Conservation (phyloP, 2,329 filamentous ascomycete genomes). For the Tympanopsis confertula region DNA sequence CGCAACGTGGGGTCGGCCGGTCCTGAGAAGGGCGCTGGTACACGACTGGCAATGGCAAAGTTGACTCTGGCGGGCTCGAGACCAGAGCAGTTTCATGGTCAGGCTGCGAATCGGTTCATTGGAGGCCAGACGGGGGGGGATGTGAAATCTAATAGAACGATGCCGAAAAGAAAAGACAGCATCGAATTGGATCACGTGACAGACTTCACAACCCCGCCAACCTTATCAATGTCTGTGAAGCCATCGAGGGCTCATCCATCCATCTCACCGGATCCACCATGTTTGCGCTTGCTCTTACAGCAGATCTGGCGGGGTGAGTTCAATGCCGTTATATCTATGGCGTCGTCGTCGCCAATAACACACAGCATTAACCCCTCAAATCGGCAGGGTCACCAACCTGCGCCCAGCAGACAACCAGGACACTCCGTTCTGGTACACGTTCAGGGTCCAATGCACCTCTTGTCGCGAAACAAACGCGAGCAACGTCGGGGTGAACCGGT, state of each 20-base stretch:
- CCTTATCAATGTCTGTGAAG: background rate
- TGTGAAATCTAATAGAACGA: no score
- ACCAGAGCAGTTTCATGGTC: background rate
- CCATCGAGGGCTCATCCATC: background rate
- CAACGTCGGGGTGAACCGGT: constrained; percentile 73
- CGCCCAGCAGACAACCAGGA: constrained; percentile 72
- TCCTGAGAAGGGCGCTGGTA: background rate
- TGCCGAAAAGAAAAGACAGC: background rate
- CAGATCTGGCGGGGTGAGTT: constrained; percentile 59
- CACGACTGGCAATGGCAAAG: no score
- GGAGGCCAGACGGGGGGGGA: background rate
- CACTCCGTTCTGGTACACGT: constrained; percentile 87
- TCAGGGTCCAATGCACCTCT: constrained; percentile 96
- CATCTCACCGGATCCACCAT: constrained; percentile 27
- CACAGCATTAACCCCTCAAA: background rate
- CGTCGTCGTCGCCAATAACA: background rate
- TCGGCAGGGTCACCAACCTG: constrained; percentile 72
- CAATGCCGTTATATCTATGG: no score
- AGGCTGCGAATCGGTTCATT: background rate
- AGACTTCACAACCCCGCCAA: background rate
- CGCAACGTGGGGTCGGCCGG: no score
- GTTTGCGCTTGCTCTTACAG: constrained; percentile 55
- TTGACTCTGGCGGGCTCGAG: background rate
- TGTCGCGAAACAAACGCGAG: constrained; percentile 87
- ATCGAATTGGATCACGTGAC: background rate